Evolutionary conservation across 495 filamentous ascomycete species (phyloP), one percentile per base, ranked within the genome.

Genomic region (Neurospora discreta): DNA sequence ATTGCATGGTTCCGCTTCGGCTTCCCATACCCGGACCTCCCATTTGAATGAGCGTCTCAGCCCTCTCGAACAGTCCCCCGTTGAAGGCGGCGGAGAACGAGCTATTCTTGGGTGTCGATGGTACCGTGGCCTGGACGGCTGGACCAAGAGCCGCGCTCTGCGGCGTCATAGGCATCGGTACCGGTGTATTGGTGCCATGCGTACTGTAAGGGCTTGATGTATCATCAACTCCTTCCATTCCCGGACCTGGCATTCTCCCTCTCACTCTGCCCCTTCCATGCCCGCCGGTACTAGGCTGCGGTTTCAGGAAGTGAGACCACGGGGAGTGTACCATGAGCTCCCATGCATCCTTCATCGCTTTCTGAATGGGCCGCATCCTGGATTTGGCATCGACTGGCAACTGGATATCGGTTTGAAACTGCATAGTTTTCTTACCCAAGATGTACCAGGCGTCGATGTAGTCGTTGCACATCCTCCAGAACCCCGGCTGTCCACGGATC

Each of bases 81-180:
- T 82, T 84, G 74, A 93, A 92, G 69, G 89, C 89, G 38, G 85
- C 84, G 72, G 88, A 86, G 77, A 90, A 91, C 0, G 82, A 82
- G 5, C 86, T 89, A 79, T 87, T 92, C 70, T 88, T 89, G 33
- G 92, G 91, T 0, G 91, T 93, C 10, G 89, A 91, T 39, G 93
- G 93, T 23, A 97, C 89, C 1, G 94, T 97, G 3, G 94, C 93
- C 78, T 95, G 92, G 18, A 92, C 93, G 43, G 94, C 94, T 9
- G 93, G 92, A 5, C 93, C 93, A 5, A 97, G 86, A 16, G 93
- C 93, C 18, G 93, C 93, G 75, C 91, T 94, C 71, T 95, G 84
- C 8, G 93, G 93, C 26, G 85, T 88, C 84, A 88, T 87, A 2
- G 86, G 86, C 40, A 87, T 73, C 39, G 83, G 78, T 60, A 78